A percentile compares a stretch with the other conserved stretches of the same genome.
phyloP scores from a whole-genome alignment of 345 rosid genomes.

The Hypericum androsaemum region DNA sequence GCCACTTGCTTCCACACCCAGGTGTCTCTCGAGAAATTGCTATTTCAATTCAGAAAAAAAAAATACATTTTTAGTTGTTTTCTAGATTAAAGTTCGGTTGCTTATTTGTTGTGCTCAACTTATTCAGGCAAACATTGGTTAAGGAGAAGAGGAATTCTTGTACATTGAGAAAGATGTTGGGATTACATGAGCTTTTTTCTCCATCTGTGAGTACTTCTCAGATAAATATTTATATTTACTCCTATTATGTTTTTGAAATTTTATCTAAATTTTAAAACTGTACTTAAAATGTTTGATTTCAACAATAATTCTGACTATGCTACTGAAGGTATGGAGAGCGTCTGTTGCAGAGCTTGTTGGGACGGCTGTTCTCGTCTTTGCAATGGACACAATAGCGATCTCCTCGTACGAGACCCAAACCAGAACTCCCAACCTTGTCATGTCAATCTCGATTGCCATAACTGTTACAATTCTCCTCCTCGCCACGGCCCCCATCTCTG shows the following conservation, averaged over 20 bases:
- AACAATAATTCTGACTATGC: not conserved
- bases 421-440: conserved; percentile 19
- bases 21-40: not conserved
- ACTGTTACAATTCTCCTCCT: conserved; percentile 23
- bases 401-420: conserved; percentile 19
- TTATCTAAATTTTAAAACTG: too few species aligned
- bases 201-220: conserved; percentile 8
- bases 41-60: too few species aligned
- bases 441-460: conserved; percentile 19
- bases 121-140: too few species aligned
- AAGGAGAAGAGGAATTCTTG: not conserved
- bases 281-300: too few species aligned
- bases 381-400: conserved; percentile 25
- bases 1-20: conserved; percentile 17
- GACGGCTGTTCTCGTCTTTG: conserved; percentile 20
- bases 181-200: conserved; percentile 16
- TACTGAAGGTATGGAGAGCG: conserved; percentile 26
- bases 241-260: too few species aligned
- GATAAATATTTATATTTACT: too few species aligned
- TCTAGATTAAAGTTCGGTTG: too few species aligned
- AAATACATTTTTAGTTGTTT: too few species aligned
- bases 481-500: conserved; percentile 35
- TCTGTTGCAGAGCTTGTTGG: conserved; percentile 27
- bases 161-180: conserved; percentile 10
- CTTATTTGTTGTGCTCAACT: too few species aligned